These are phyloP conservation scores for Cadophora gregata DNA, from an alignment of 2,329 filamentous ascomycete genomes.

Conservation along the genomic window DNA sequence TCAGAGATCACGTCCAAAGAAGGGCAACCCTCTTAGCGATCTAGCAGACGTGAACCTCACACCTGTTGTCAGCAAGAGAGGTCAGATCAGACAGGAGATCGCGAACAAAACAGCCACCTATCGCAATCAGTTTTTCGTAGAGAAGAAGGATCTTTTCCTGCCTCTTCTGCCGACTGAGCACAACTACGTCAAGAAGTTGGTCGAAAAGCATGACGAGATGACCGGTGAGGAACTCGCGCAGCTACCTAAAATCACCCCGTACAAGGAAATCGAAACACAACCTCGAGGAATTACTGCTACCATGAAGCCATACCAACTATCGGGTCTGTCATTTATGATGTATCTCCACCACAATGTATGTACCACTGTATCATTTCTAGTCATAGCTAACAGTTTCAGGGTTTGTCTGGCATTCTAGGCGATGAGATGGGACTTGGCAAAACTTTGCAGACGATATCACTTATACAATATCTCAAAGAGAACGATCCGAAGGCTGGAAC, in stretches of 20 bases:
- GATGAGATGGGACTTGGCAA: constrained; percentile 59
- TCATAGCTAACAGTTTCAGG: constrained; percentile 31
- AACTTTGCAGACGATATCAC: constrained; percentile 54
- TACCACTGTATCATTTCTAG: neutral
- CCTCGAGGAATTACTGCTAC: constrained; percentile 50
- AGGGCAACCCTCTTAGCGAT: constrained; percentile 24
- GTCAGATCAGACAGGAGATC: constrained; percentile 42
- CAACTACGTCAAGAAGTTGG: constrained; percentile 45
- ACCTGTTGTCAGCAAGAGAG: constrained; percentile 38
- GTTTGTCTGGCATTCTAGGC: constrained; percentile 52
- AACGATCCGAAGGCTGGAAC: constrained; percentile 43
- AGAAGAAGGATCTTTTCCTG: constrained; percentile 45
- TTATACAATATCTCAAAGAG: constrained; percentile 55
- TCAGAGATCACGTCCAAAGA: constrained; percentile 20
- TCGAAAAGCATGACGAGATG: constrained; percentile 37
- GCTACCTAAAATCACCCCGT: constrained; percentile 38
- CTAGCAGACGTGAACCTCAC: constrained; percentile 32
- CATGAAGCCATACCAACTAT: constrained; percentile 58
- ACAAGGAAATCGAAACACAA: constrained; percentile 40
- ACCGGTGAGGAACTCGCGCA: constrained; percentile 33
- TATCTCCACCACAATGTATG: constrained; percentile 50
- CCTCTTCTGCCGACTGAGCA: constrained; percentile 42
- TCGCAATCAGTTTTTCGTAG: constrained; percentile 44
- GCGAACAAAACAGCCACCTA: constrained; percentile 39
- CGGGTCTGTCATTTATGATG: constrained; percentile 56